Percentiles rank a stretch among this genome's conserved stretches.
Conservation (phyloP, 139 green algal genomes). For the Spirogloea muscicola region DNA sequence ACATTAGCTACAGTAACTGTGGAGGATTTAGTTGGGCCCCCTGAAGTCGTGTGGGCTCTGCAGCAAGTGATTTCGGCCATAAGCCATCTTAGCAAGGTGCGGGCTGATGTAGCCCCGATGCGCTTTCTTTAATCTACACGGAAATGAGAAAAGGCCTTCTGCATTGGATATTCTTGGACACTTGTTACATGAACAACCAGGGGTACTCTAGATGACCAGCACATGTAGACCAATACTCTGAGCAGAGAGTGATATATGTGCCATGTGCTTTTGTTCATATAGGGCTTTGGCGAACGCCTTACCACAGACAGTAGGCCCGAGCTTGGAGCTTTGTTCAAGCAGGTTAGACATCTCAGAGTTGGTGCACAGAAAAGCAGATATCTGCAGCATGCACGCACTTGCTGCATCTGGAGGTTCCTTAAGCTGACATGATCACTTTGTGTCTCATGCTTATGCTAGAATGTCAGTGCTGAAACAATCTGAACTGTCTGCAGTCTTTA, state of each 20-base stretch:
- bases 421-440: not conserved
- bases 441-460: not conserved
- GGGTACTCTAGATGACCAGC: no score
- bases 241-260: no score
- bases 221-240: no score
- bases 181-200: no score
- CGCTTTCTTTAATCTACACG: no score
- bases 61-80: conserved; percentile 44
- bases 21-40: conserved; percentile 3
- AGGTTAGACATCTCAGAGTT: conserved; percentile 13
- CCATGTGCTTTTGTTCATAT: no score
- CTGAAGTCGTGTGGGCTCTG: conserved; percentile 17
- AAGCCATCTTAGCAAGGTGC: conserved; percentile 35
- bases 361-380: not conserved
- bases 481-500: conserved; percentile 18
- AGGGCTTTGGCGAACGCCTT: conserved; percentile 45
- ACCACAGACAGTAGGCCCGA: conserved; percentile 12
- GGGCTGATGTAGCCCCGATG: no score
- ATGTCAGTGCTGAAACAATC: not conserved
- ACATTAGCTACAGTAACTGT: no score
- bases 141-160: no score
- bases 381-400: not conserved
- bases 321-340: conserved; percentile 36
- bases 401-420: not conserved
- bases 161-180: no score